Evolutionary conservation across 2,329 filamentous ascomycete genomes (phyloP).

Genomic region (Cladosporium sp.): DNA sequence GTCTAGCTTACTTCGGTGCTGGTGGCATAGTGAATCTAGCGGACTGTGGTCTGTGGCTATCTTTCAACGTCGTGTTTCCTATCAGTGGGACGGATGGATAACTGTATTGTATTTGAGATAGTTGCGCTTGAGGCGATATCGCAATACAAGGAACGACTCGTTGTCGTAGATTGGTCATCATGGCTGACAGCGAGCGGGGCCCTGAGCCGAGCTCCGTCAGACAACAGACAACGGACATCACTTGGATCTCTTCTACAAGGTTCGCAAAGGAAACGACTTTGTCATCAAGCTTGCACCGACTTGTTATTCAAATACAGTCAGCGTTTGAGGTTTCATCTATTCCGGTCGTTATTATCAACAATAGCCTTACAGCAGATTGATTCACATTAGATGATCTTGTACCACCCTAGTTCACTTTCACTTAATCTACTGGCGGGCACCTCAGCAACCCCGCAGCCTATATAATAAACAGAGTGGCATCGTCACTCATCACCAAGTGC

Average conservation of each 20-base stretch:
- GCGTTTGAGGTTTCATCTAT: background rate
- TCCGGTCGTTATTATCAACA: background rate
- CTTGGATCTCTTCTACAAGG: background rate
- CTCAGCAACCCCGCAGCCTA: background rate
- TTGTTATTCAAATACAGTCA: background rate
- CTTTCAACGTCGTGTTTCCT: background rate
- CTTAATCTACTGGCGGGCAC: background rate
- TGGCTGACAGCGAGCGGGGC: background rate
- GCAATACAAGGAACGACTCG: background rate
- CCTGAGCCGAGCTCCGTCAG: background rate
- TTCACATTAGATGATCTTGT: background rate
- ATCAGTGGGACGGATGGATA: background rate
- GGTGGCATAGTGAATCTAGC: background rate
- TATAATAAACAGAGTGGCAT: background rate
- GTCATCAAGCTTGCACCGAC: background rate
- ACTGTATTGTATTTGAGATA: background rate
- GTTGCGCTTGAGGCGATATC: background rate
- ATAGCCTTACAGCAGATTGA: background rate
- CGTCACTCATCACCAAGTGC: background rate
- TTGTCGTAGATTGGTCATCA: background rate
- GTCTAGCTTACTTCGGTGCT: conserved; percentile 1
- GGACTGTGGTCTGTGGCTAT: background rate
- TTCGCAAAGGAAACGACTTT: background rate
- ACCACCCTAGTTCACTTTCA: background rate
- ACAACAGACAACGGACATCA: background rate